Evolutionary conservation across 2,329 filamentous ascomycete genomes (phyloP).

Genomic region (Colletotrichum sansevieriae): DNA sequence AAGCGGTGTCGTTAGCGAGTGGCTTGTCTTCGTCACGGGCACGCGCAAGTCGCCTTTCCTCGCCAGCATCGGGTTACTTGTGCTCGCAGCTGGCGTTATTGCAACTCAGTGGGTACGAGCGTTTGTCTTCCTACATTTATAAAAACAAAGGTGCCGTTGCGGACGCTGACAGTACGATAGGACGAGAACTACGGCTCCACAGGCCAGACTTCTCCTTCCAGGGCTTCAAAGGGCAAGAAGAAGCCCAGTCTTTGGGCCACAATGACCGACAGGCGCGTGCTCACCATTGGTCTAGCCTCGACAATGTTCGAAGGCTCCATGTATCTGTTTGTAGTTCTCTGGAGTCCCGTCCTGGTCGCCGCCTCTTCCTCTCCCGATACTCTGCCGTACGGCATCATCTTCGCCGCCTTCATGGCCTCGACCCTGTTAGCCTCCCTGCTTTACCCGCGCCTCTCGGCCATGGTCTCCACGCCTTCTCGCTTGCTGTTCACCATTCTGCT

Average conservation of each 20-base stretch:
- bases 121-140: neutral
- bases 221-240: conserved; percentile 22
- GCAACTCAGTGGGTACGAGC: conserved; percentile 58
- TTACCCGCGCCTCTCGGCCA: conserved; percentile 51
- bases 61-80: conserved; percentile 54
- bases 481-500: conserved; percentile 56
- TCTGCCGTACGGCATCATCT: conserved; percentile 65
- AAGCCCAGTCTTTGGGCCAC: conserved; percentile 43
- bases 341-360: conserved; percentile 63
- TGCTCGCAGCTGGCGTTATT: conserved; percentile 59
- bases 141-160: neutral
- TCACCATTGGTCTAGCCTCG: conserved; percentile 63
- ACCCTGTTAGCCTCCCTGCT: conserved; percentile 70
- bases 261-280: conserved; percentile 59
- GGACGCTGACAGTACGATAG: conserved; percentile 45
- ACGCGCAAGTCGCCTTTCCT: conserved; percentile 65
- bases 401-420: conserved; percentile 69
- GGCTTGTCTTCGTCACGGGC: conserved; percentile 59
- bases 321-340: conserved; percentile 73
- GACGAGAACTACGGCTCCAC: conserved; percentile 63
- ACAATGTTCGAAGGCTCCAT: conserved; percentile 71
- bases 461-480: conserved; percentile 34
- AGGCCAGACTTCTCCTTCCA: conserved; percentile 33
- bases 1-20: conserved; percentile 65
- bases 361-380: conserved; percentile 45